Evolutionary conservation across 495 filamentous ascomycete species (phyloP).

Genomic region (Coniosporium apollinis): DNA sequence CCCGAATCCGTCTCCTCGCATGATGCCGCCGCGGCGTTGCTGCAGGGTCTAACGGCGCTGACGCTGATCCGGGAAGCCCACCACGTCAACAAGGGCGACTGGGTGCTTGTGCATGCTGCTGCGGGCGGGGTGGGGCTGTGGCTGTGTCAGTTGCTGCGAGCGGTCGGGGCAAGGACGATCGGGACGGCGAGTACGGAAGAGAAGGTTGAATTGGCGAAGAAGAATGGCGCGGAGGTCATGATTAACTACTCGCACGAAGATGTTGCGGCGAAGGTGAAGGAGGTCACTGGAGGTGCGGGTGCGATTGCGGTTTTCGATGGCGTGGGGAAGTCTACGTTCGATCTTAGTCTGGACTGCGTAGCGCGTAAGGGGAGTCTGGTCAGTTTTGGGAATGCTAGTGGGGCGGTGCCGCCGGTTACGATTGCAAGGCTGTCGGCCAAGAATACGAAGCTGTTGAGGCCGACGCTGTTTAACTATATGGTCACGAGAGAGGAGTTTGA

Average conservation of each 20-base stretch:
- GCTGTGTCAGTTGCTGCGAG: conserved; percentile 57
- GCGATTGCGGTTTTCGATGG: conserved; percentile 76
- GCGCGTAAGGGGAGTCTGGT: conserved; percentile 71
- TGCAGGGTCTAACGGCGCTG: conserved; percentile 80
- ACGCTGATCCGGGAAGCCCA: conserved; percentile 67
- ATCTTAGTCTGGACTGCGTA: conserved; percentile 59
- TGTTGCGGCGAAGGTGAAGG: conserved; percentile 19
- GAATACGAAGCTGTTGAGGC: conserved; percentile 64
- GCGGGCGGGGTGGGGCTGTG: conserved; percentile 75
- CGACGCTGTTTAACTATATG: conserved; percentile 59
- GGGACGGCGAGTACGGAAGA: conserved; percentile 60
- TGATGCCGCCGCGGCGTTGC: conserved; percentile 45
- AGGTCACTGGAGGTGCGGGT: conserved; percentile 32
- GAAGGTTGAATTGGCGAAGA: conserved; percentile 66
- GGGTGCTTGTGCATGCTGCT: conserved; percentile 78
- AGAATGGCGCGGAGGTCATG: conserved; percentile 56
- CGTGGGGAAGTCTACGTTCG: conserved; percentile 78
- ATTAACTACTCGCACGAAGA: conserved; percentile 54
- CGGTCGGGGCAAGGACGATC: conserved; percentile 63
- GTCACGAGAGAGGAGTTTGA: conserved; percentile 60
- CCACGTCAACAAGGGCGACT: conserved; percentile 57
- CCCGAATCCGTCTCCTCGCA: conserved; percentile 46
- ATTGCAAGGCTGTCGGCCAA: conserved; percentile 53
- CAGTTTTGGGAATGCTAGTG: conserved; percentile 79
- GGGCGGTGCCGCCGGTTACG: conserved; percentile 58